phyloP scores from a whole-genome alignment of 1,139 yeast genomes.

The Nadsonia commutata region DNA sequence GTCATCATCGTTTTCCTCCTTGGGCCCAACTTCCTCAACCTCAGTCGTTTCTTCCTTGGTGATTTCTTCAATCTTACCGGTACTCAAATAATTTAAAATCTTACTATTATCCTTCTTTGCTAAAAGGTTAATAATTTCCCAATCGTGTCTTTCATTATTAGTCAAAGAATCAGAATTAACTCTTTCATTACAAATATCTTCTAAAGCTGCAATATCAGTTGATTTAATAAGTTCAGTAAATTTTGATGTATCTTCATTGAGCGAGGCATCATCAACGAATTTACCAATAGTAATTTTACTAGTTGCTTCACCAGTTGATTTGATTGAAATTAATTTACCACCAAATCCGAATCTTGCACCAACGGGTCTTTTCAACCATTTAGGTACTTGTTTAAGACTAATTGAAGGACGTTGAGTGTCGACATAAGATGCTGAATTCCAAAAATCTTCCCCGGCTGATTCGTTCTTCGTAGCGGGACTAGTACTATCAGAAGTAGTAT shows the following conservation, averaged over 20 bases:
- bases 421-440: constrained; percentile 57
- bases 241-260: constrained; percentile 26
- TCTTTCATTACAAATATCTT: constrained; percentile 9
- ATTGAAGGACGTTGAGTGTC: constrained; percentile 58
- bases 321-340: constrained; percentile 60
- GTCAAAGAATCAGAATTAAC: constrained; percentile 22
- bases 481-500: constrained; percentile 43
- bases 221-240: constrained; percentile 46
- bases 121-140: constrained; percentile 56
- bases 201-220: constrained; percentile 14
- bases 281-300: constrained; percentile 36
- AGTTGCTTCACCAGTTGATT: constrained; percentile 23
- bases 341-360: constrained; percentile 87
- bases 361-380: constrained; percentile 69
- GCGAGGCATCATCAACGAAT: constrained; percentile 28
- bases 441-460: constrained; percentile 55
- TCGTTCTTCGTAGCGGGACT: constrained; percentile 28
- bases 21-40: constrained; percentile 7
- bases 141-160: constrained; percentile 42
- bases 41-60: constrained; percentile 9
- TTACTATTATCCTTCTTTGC: constrained; percentile 30
- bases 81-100: constrained; percentile 15
- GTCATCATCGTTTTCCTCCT: constrained; percentile 21
- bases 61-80: constrained; percentile 9
- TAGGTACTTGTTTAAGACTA: constrained; percentile 65